Evolutionary conservation across 2,329 filamentous ascomycete genomes (phyloP).

Genomic region (Ophiocordyceps sinensis): DNA sequence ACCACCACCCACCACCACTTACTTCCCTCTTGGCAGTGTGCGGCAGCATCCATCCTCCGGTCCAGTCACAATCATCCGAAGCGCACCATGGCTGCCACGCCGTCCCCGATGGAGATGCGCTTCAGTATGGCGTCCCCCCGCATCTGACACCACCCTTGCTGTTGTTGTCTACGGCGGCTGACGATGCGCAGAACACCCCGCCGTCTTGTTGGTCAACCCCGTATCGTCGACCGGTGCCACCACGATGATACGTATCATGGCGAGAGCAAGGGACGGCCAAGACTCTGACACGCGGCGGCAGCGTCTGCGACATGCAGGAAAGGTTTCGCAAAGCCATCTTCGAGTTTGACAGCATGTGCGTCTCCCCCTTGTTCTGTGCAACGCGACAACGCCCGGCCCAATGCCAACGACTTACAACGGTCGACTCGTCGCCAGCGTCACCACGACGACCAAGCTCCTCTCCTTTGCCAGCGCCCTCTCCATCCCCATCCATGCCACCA

Average conservation of each 20-base stretch:
- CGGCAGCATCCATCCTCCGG: too few species aligned
- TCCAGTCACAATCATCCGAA: neutral
- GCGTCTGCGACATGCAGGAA: slow-evolving; percentile 89
- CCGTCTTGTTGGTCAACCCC: slow-evolving; percentile 29
- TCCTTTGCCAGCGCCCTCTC: slow-evolving; percentile 47
- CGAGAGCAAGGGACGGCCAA: neutral
- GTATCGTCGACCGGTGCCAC: too few species aligned
- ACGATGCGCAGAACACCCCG: slow-evolving; percentile 23
- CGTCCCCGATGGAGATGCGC: slow-evolving; percentile 11
- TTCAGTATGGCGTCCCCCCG: slow-evolving; percentile 16
- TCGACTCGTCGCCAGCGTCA: slow-evolving; percentile 25
- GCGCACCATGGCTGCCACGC: slow-evolving; percentile 3
- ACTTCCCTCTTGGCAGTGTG: too few species aligned
- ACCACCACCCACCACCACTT: too few species aligned
- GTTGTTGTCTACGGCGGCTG: neutral
- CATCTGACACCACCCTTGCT: neutral
- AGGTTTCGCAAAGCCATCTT: slow-evolving; percentile 75
- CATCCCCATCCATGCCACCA: slow-evolving; percentile 75
- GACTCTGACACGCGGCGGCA: slow-evolving; percentile 19
- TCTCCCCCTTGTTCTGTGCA: slow-evolving; percentile 1
- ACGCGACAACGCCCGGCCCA: neutral
- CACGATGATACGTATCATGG: too few species aligned
- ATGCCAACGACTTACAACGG: neutral
- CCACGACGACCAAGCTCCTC: slow-evolving; percentile 55
- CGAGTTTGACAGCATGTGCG: slow-evolving; percentile 70